Base-by-base conservation (phyloP, 2,329 filamentous ascomycete genomes). In the Ceratocystis lukuohia region DNA sequence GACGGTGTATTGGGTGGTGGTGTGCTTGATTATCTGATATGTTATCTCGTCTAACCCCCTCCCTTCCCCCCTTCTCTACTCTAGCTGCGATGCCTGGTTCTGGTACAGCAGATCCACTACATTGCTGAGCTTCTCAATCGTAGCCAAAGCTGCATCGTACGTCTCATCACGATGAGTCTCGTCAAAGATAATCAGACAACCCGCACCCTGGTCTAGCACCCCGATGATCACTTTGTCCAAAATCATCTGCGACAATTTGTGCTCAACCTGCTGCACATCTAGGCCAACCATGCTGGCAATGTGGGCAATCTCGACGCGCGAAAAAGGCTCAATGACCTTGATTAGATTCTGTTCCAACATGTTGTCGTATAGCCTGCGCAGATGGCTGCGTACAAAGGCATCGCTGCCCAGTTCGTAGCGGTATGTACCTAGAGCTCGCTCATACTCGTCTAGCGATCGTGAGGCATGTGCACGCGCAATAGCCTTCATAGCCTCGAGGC, bases 261-360 rank as follows among this genome's bases (percentile, higher is more conserved):
- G 86, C 84, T 99, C 95, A 68, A 99, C 94, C 79, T 97, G 93
- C 76, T 91, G 88, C 30, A 90, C 96, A 76, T 97, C 94, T 69
- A 99, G 82, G 48, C 93, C 92, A 64, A 99, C 94, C 88, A 97
- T 96, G 80, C 94, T 91, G 71, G 94, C 93, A 72, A 99, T 91
- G 76, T 99, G 94, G 72, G 88, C 88, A 72, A 99, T 96, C 79
- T 99, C 94, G 65, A 99, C 94, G 69, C 92, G 86, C 73, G 90
- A 96, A 79, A 97, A 99, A 25, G 94, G 94, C 82, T 99, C 94
- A 74, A 99, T 99, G 69, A 99, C 94, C 82, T 99, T 97, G 83
- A 97, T 95, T 53, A 99, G 84, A 77, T 99, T 99, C 83, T 99
- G 94, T 81, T 99, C 94, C 74, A 99, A 78, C 91, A 99, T 96